A percentile compares a stretch with the other conserved stretches of the same genome.
phyloP scores from a whole-genome alignment of 176 grass and related monocot species.

The sorghum (Sorghum bicolor) region Sorghum_bicolor_NCBIv3 NC_012871.2:64924001-64924500 shows the following conservation, averaged over 20 bases:
- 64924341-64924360: not conserved
- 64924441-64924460: not conserved
- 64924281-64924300: not conserved
- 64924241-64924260: not conserved
- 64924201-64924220: not conserved
- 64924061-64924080: not conserved
- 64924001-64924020: too few species aligned
- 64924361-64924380: slow-evolving; percentile 4
- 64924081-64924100: not conserved
- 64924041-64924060: not conserved
- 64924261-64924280: not conserved
- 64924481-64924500: not conserved
- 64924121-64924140: slow-evolving; percentile 8
- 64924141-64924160: not conserved
- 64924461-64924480: slow-evolving; percentile 6
- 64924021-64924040: too few species aligned
- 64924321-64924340: not conserved
- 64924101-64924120: not conserved
- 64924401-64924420: not conserved
- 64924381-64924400: not conserved
- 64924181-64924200: slow-evolving; percentile 12
- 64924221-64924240: not conserved
- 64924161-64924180: slow-evolving; percentile 10
- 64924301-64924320: slow-evolving; percentile 23
- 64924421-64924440: not conserved